Percentiles rank a stretch among this genome's conserved stretches.
Evolutionary conservation across 2,329 filamentous ascomycete species (phyloP).

Genomic region (Drechslerella stenobrocha): DNA sequence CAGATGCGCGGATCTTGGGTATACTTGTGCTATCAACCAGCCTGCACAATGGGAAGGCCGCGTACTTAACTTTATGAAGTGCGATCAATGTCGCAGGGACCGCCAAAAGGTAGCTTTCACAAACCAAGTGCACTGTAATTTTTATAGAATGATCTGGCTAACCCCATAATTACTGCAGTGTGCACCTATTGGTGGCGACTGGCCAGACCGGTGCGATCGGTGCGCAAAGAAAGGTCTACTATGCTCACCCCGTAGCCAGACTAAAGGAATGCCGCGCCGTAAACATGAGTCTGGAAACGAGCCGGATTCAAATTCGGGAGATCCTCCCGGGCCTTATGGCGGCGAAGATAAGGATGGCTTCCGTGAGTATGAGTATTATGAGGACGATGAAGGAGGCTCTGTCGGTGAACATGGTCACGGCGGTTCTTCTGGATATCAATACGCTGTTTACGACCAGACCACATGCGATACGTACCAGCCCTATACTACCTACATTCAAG

Average conservation of each 20-base stretch:
- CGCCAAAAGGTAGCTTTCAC: slow-evolving; percentile 22
- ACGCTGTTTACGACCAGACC: slow-evolving; percentile 1
- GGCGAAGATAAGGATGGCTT: slow-evolving; percentile 15
- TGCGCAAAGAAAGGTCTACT: slow-evolving; percentile 16
- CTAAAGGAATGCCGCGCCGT: slow-evolving; percentile 19
- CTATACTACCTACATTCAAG: slow-evolving; percentile 9
- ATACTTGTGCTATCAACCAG: slow-evolving; percentile 15
- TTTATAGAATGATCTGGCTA: too few relatives aligned
- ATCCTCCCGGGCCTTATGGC: slow-evolving; percentile 5
- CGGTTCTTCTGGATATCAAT: slow-evolving; percentile 7
- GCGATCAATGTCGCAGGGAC: slow-evolving; percentile 22
- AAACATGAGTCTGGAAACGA: slow-evolving; percentile 7
- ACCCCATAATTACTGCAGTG: too few relatives aligned
- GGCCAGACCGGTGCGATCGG: slow-evolving; percentile 20
- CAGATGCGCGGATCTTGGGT: slow-evolving; percentile 20
- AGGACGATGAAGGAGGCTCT: slow-evolving; percentile 19
- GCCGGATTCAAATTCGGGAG: slow-evolving; percentile 7
- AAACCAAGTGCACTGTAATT: neutral
- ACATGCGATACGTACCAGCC: neutral
- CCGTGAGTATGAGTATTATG: slow-evolving; percentile 16
- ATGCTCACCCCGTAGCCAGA: slow-evolving; percentile 22
- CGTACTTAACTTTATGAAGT: slow-evolving; percentile 26
- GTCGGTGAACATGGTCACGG: neutral
- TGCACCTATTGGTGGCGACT: slow-evolving; percentile 1
- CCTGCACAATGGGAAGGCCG: slow-evolving; percentile 21